Evolutionary conservation across 169 alveolate species (phyloP), one percentile per base, ranked within the genome.

Genomic region (Cystoisospora suis): DNA sequence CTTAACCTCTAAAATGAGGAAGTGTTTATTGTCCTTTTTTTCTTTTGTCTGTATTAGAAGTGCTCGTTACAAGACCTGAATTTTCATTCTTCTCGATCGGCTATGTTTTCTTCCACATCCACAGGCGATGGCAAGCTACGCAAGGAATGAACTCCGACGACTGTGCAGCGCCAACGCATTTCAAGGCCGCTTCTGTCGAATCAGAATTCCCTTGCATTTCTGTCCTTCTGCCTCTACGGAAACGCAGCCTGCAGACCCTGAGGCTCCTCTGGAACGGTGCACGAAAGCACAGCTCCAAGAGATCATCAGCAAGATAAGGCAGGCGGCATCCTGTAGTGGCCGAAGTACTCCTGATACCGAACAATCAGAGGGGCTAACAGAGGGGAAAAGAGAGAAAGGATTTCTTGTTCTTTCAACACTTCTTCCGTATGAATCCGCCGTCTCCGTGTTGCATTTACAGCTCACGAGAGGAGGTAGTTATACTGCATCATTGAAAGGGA

Each of bases 371-470:
- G 77, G 47, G 65, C 80, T 88, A 75, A 34, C 53, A 58, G n/a
- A 65, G 79, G 15, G 79, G 29, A 27, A 20, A 29, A 29, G 12
- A 65, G 42, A 29, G 3, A 85, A 70, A 40, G 92, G 83, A 49
- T 79, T 77, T 56, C 92, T 94, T n/a, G 20, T 94, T 15, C 75
- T 94, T 29, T 92, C 95, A 7, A 75, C 91, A 17, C 92, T 94
- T 32, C 86, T 91, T 56, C 94, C 87, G 75, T 91, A 89, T 49
- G 96, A 94, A 79, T 44, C 80, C 86, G 81, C 88, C 47, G 95
- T 92, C 38, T 80, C 95, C 38, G 94, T 92, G 40, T 83, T 94
- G 75, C 94, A 94, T 81, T 59, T 88, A 44, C 89, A 77, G 72
- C 44, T 93, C 38, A 87, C 90, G 75, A 69, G 92, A 29, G 70